Base-by-base conservation (phyloP, 306 rosid genomes). In the Castanea sativa region DNA sequence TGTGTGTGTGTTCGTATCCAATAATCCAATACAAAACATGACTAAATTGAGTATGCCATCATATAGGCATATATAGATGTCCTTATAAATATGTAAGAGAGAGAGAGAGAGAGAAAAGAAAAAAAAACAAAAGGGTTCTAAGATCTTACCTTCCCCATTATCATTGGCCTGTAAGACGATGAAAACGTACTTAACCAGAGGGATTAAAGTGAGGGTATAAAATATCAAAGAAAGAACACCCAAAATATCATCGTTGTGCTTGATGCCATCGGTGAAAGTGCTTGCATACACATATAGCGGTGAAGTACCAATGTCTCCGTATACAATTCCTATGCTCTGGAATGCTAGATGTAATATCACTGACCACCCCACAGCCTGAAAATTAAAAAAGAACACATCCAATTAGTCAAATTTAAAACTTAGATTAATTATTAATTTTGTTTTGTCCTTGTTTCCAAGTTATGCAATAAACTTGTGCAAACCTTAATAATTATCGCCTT, bases 231-330 rank as follows among this genome's bases (percentile, higher is more conserved):
- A 90, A 29, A 90, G 83, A 75, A 89, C 97, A 5, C 92, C 96
- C 87, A 90, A 70, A 68, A 92, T 79, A 51, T 90, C 97, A 27
- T 89, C 96, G 10, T 71, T 61, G 25, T 90, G 67, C 21, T 82
- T 83, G 33, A 89, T 90, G 29, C 90, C 92, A 1, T 60, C 16
- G 1, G 84, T 29, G 77, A 87, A 90, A 25, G 83, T 80, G 56
- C 93, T 87, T 1, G 89, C 5, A 27, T 60, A 89, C 72, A 90
- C 95, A 13, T 90, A 92, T 1, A 90, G 73, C 18, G 95, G 97
- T 8, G 93, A 90, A 58, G 97, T 90, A 6, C 97, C 95, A 16
- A 90, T 85, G 80, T 90, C 97, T 10, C 97, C 97, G 19, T 92
- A 90, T 19, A 90, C 91, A 14, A 90, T 79, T 64, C 97, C 95